Percentiles rank a stretch among this genome's conserved stretches.
phyloP scores from a whole-genome alignment of 495 filamentous ascomycete genomes.

The Penicillium manginii region DNA sequence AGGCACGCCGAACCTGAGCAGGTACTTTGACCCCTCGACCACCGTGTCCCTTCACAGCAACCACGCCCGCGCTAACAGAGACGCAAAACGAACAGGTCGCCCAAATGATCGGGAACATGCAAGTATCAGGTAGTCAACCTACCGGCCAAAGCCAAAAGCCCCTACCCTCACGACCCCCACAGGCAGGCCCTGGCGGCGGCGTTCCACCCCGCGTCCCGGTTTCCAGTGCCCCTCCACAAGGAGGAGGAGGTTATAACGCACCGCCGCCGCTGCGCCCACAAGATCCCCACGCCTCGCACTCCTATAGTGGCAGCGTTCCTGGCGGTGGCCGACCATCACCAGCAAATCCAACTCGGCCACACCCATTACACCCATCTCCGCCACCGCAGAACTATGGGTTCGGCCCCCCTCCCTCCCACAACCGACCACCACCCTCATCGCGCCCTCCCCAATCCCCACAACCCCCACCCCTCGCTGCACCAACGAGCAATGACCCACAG shows the following conservation, averaged over 20 bases:
- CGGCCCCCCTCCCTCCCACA: constrained; percentile 56
- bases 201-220: constrained; percentile 37
- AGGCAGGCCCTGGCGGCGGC: constrained; percentile 26
- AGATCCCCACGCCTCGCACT: constrained; percentile 33
- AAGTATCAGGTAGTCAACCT: constrained; percentile 23
- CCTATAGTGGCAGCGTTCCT: constrained; percentile 30
- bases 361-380: constrained; percentile 53
- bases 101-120: constrained; percentile 55
- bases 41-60: not conserved
- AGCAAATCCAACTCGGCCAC: constrained; percentile 38
- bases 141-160: constrained; percentile 25
- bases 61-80: constrained; percentile 8
- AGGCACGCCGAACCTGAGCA: constrained; percentile 96
- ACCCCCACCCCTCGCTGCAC: constrained; percentile 64
- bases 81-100: constrained; percentile 46
- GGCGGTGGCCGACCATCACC: constrained; percentile 26
- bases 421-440: constrained; percentile 59
- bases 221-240: constrained; percentile 33
- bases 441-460: constrained; percentile 58
- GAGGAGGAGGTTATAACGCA: constrained; percentile 22
- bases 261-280: constrained; percentile 33
- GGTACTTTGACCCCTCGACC: constrained; percentile 48
- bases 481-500: constrained; percentile 57
- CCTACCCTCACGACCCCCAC: constrained; percentile 32
- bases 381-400: constrained; percentile 64